Base-by-base conservation (phyloP, 108 stramenopile species). In the Cyclotella baltica region DNA sequence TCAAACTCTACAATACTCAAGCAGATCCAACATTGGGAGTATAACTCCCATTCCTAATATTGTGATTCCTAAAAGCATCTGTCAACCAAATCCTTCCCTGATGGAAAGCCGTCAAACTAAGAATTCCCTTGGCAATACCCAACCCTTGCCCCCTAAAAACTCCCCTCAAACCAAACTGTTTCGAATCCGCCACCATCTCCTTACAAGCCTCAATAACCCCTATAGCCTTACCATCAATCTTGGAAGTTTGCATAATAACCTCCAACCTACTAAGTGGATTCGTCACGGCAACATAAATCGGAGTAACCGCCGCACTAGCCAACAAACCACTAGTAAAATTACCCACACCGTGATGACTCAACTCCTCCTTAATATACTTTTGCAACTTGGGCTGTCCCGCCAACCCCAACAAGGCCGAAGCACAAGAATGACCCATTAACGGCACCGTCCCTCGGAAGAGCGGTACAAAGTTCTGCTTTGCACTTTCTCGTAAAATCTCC, bases 71-170 rank as follows among this genome's bases (percentile, higher is more conserved):
- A 85, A 96, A 94, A 58, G 77, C 86, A 73, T 95, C 94, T 67
- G 91, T 89, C 70, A 95, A 70, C 83, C 89, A 93, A 57, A 91
- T 90, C 46, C 96, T 89, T 61, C 96, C 96, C 84, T 97, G 91
- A 74, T 97, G 96, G 90, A 97, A 95, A 28, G 94, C 83, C 36
- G 90, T 92, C 48, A 97, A 73, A 73, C 80, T 83, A 67, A 97
- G 85, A 63, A 97, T 84, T 28, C 93, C 93, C 85, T 97, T 97
- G 79, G 87, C 88, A 73, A 97, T 93, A 28, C 96, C 96, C 84
- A 97, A 90, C 38, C 96, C 96, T 61, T 97, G 96, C 81, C 96
- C 96, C 69, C 96, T 88, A 83, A 97, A 97, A 28, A 97, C 77
- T 19, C 96, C 96, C 52, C 93, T 84, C 81, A 97, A 70, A 53